These are phyloP conservation scores for Astragalus glycyphyllos DNA, from an alignment of 306 rosid genomes.

Conservation along the genomic window DNA sequence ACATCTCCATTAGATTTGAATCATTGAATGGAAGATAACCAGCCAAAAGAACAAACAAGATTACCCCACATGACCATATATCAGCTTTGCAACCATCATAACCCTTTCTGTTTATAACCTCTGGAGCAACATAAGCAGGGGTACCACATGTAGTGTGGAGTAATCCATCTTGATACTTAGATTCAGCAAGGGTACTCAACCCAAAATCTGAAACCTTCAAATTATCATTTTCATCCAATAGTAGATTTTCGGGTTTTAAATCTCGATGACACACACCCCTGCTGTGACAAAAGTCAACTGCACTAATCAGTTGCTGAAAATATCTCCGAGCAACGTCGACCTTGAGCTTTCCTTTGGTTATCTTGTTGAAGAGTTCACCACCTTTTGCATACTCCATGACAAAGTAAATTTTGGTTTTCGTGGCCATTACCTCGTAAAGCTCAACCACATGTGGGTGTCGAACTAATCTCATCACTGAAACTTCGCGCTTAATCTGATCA, in stretches of 20 bases:
- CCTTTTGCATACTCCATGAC: constrained; percentile 92
- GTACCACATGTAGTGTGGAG: constrained; percentile 98
- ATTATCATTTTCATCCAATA: constrained; percentile 89
- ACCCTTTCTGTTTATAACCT: constrained; percentile 85
- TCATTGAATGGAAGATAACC: constrained; percentile 95
- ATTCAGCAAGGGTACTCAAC: constrained; percentile 81
- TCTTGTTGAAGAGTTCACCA: constrained; percentile 91
- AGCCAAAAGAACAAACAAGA: constrained; percentile 86
- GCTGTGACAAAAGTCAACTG: constrained; percentile 94
- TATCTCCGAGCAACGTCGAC: constrained; percentile 77
- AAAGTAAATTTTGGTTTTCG: constrained; percentile 89
- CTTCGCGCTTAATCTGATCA: constrained; percentile 91
- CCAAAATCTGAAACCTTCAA: constrained; percentile 96
- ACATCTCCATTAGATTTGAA: constrained; percentile 90
- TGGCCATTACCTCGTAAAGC: constrained; percentile 98
- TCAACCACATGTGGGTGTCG: constrained; percentile 87
- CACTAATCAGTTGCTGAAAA: constrained; percentile 87
- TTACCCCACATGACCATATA: constrained; percentile 98
- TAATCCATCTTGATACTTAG: constrained; percentile 83
- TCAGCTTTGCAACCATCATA: constrained; percentile 94
- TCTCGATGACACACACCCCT: constrained; percentile 91
- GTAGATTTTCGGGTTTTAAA: constrained; percentile 90
- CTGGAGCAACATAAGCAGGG: constrained; percentile 96
- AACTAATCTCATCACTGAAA: constrained; percentile 83
- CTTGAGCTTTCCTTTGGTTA: constrained; percentile 87